Evolutionary conservation across 129 eudicot genomes (phyloP).

Genomic region (Flaveria trinervia): DNA sequence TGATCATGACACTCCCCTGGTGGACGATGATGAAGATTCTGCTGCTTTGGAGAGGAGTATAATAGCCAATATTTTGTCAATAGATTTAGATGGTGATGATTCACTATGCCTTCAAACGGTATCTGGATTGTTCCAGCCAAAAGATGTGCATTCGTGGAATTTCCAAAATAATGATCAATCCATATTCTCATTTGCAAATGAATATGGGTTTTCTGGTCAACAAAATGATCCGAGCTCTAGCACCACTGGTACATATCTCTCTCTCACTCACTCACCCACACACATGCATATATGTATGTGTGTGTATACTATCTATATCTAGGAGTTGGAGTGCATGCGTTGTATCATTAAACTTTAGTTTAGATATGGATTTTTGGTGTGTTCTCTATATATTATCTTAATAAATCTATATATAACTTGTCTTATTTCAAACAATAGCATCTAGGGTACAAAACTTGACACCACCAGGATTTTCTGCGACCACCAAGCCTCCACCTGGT

Average conservation of each 20-base stretch:
- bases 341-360: background rate
- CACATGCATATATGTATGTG: background rate
- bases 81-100: conserved; percentile 66
- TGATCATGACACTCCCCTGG: conserved; percentile 43
- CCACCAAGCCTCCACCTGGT: conserved; percentile 66
- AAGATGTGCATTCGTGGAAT: conserved; percentile 52
- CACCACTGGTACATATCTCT: conserved; percentile 34
- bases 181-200: conserved; percentile 56
- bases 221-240: conserved; percentile 37
- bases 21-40: conserved; percentile 45
- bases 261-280: background rate
- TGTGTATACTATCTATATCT: background rate
- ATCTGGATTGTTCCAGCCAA: conserved; percentile 43
- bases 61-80: conserved; percentile 71
- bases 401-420: background rate
- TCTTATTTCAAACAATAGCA: conserved; percentile 39
- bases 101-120: conserved; percentile 44
- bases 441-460: conserved; percentile 47
- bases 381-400: background rate
- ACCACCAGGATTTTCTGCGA: conserved; percentile 63
- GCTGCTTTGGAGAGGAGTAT: conserved; percentile 67
- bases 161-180: conserved; percentile 48
- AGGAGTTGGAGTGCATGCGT: background rate
- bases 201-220: conserved; percentile 50
- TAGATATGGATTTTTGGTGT: conserved; percentile 7